Percentiles rank a stretch among this genome's conserved stretches.
These are phyloP conservation scores for Eucalyptus dawsonii DNA, from an alignment of 345 rosid species.

Conservation along the genomic window DNA sequence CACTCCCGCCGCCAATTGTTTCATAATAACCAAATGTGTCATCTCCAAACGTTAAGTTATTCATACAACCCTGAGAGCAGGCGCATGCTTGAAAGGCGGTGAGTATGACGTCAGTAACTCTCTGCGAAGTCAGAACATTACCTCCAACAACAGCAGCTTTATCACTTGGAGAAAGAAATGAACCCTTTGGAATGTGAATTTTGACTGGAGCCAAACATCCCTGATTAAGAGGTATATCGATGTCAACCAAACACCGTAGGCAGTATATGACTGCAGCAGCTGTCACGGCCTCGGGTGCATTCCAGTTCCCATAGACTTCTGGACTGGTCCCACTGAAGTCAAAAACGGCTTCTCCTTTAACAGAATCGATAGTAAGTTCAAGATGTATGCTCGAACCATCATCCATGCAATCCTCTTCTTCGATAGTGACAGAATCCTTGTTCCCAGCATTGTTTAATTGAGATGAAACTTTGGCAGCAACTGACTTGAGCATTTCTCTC, in stretches of 20 bases:
- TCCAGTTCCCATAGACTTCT: slow-evolving; percentile 95
- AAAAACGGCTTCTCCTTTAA: slow-evolving; percentile 74
- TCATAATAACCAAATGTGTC: slow-evolving; percentile 84
- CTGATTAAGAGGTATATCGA: slow-evolving; percentile 92
- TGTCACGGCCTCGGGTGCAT: slow-evolving; percentile 95
- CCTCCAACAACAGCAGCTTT: slow-evolving; percentile 98
- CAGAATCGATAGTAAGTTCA: slow-evolving; percentile 53
- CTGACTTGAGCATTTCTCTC: slow-evolving; percentile 91
- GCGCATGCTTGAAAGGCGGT: slow-evolving; percentile 94
- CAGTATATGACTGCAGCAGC: slow-evolving; percentile 95
- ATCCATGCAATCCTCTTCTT: slow-evolving; percentile 93
- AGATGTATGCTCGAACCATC: slow-evolving; percentile 80
- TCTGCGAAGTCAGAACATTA: slow-evolving; percentile 85
- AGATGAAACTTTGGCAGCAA: slow-evolving; percentile 42
- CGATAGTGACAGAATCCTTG: slow-evolving; percentile 27
- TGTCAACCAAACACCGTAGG: slow-evolving; percentile 75
- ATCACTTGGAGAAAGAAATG: slow-evolving; percentile 89
- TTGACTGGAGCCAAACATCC: slow-evolving; percentile 90
- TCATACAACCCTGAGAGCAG: slow-evolving; percentile 98
- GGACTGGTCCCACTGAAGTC: slow-evolving; percentile 90
- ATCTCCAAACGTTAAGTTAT: slow-evolving; percentile 93
- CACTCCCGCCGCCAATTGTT: slow-evolving; percentile 92
- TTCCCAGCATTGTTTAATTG: slow-evolving; percentile 7
- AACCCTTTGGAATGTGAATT: slow-evolving; percentile 65
- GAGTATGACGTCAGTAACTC: slow-evolving; percentile 80